Base-by-base conservation (phyloP, 305 asterid species). In the Ajuga reptans region DNA sequence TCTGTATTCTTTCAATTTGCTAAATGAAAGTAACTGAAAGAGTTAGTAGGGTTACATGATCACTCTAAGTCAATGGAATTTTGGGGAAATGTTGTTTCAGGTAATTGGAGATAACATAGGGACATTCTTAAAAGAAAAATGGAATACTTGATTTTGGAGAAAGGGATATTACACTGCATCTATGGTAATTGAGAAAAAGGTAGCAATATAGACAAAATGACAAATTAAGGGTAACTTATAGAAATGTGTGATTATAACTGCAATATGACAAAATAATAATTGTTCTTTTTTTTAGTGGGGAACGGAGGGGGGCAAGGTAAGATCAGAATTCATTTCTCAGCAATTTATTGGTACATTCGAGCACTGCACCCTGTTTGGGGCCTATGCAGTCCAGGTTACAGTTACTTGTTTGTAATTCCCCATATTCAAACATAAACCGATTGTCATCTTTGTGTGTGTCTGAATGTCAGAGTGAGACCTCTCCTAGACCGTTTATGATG, bases 341-440 rank as follows among this genome's bases (percentile, higher is more conserved):
- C 17, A 31, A 3, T 45, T 16, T 24, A 7, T 18, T 39, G 0
- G 57, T 15, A 70, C 11, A 47, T 69, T 65, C 15, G 11, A n/a
- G 17, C 43, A 15, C 9, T 16, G 31, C 45, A 24, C 14, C 21
- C 54, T 18, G 18, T 57, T 47, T n/a, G 34, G 16, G 12, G 4
- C 27, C 12, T 47, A 33, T 14, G 49, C 54, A 51, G 64, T 43
- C 41, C 33, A 18, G 4, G 36, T 3, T 31, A 31, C 56, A 51
- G 3, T 56, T 29, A 27, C 34, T n/a, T 21, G 24, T 18, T 33
- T 11, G 17, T 34, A 66, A 42, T 9, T 64, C 49, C 31, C 68
- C 61, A 68, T 59, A 59, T 34, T 14, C 53, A 36, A 59, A 64
- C n/a, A 18, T 45, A 49, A 64, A 78, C 4, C 36, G 6, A 5